phyloP scores from a whole-genome alignment of 495 filamentous ascomycete genomes.

The Penicillium psychrofluorescens region DNA sequence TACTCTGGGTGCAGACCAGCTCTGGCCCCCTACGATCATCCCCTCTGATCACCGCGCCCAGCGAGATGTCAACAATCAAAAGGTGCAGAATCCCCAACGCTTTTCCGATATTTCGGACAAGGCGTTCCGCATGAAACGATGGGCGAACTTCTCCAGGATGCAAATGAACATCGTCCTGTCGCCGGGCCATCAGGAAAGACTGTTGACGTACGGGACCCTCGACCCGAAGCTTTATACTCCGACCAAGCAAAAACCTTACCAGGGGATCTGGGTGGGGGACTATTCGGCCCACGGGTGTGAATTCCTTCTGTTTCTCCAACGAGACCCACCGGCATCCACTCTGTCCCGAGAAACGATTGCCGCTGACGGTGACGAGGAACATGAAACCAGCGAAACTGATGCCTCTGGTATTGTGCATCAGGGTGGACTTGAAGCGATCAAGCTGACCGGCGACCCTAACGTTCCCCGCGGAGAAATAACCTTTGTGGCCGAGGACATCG shows the following conservation, averaged over 20 bases:
- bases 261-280: slow-evolving; percentile 89
- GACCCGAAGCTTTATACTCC: slow-evolving; percentile 66
- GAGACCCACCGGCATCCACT: slow-evolving; percentile 27
- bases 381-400: background rate
- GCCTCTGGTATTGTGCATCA: slow-evolving; percentile 12
- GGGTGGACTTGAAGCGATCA: slow-evolving; percentile 70
- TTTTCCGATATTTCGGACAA: slow-evolving; percentile 50
- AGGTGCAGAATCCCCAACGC: slow-evolving; percentile 24
- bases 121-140: slow-evolving; percentile 67
- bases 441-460: slow-evolving; percentile 85
- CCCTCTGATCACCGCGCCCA: slow-evolving; percentile 42
- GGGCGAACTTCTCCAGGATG: slow-evolving; percentile 47
- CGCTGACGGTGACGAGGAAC: slow-evolving; percentile 2
- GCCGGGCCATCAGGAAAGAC: slow-evolving; percentile 51
- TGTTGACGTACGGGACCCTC: slow-evolving; percentile 72
- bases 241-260: slow-evolving; percentile 69
- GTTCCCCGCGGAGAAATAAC: slow-evolving; percentile 79
- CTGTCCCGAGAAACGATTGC: slow-evolving; percentile 25
- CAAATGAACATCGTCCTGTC: slow-evolving; percentile 14
- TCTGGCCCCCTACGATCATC: slow-evolving; percentile 73
- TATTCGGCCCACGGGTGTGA: slow-evolving; percentile 86
- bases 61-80: slow-evolving; percentile 21
- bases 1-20: slow-evolving; percentile 23
- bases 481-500: slow-evolving; percentile 72
- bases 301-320: slow-evolving; percentile 73